These are phyloP conservation scores for Schwanniomyces polymorphus DNA, from an alignment of 805 yeast species.

Conservation along the genomic window DNA sequence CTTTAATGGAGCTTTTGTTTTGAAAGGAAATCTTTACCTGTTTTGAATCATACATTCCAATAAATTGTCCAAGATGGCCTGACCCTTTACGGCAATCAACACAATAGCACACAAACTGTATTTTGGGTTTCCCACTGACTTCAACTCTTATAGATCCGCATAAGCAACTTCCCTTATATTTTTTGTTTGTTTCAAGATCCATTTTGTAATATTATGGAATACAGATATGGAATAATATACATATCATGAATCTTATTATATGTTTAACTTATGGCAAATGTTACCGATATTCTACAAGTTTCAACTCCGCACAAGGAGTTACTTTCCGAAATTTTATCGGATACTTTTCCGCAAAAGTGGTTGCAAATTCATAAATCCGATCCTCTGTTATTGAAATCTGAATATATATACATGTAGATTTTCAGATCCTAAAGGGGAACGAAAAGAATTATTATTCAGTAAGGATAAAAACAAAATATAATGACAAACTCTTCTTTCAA, in stretches of 20 bases:
- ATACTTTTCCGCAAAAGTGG: too few relatives aligned
- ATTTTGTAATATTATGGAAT: neutral
- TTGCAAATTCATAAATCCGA: too few relatives aligned
- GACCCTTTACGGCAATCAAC: slow-evolving; percentile 12
- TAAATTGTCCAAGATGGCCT: slow-evolving; percentile 10
- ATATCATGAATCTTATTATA: too few relatives aligned
- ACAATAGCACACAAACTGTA: slow-evolving; percentile 8
- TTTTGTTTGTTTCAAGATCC: neutral
- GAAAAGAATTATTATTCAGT: too few relatives aligned
- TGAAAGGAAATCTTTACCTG: slow-evolving; percentile 4
- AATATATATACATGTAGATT: too few relatives aligned
- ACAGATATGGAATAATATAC: neutral
- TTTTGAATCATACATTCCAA: slow-evolving; percentile 4
- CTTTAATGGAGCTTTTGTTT: neutral
- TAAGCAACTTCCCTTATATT: slow-evolving; percentile 6
- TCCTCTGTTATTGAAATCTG: too few relatives aligned
- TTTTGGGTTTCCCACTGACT: slow-evolving; percentile 5
- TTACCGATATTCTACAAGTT: too few relatives aligned
- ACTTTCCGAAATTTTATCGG: too few relatives aligned
- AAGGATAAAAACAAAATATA: neutral
- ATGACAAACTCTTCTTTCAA: slow-evolving; percentile 9
- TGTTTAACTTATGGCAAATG: too few relatives aligned
- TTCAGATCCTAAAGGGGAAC: too few relatives aligned
- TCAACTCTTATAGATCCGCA: slow-evolving; percentile 7
- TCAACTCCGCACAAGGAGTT: too few relatives aligned